phyloP scores from a whole-genome alignment of 1,284 basidiomycete species.

The Ustilago loliicola region DNA sequence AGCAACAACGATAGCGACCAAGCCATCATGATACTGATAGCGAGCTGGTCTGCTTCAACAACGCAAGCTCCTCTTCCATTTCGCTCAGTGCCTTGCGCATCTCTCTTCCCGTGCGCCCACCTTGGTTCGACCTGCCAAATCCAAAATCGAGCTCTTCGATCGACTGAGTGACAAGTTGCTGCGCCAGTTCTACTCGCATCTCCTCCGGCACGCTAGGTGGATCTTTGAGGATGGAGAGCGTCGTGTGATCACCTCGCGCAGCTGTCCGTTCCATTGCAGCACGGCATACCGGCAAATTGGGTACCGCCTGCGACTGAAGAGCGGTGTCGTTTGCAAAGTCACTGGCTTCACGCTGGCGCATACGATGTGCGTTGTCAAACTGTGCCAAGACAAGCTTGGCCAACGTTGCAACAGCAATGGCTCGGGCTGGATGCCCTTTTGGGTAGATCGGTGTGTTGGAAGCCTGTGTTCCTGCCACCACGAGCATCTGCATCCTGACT shows the following conservation, averaged over 20 bases:
- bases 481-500: slow-evolving; percentile 72
- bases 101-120: slow-evolving; percentile 28
- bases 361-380: slow-evolving; percentile 70
- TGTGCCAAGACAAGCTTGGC: slow-evolving; percentile 85
- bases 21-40: slow-evolving; percentile 27
- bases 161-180: slow-evolving; percentile 49
- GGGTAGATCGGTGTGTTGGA: slow-evolving; percentile 73
- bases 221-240: slow-evolving; percentile 36
- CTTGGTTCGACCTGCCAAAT: slow-evolving; percentile 51
- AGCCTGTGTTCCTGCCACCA: slow-evolving; percentile 75
- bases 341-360: slow-evolving; percentile 8
- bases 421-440: slow-evolving; percentile 83
- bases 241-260: slow-evolving; percentile 16
- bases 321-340: background rate
- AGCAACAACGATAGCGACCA: background rate
- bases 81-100: slow-evolving; percentile 34
- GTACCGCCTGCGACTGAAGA: background rate
- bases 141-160: slow-evolving; percentile 52
- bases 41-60: slow-evolving; percentile 37
- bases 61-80: slow-evolving; percentile 35
- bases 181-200: slow-evolving; percentile 42
- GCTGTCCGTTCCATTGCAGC: slow-evolving; percentile 25
- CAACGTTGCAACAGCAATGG: slow-evolving; percentile 81
- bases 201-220: slow-evolving; percentile 30
- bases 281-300: slow-evolving; percentile 18